Percentiles rank a stretch among this genome's conserved stretches.
phyloP scores from a whole-genome alignment of 257 asterid genomes.

The Craterostigma plantagineum region DNA sequence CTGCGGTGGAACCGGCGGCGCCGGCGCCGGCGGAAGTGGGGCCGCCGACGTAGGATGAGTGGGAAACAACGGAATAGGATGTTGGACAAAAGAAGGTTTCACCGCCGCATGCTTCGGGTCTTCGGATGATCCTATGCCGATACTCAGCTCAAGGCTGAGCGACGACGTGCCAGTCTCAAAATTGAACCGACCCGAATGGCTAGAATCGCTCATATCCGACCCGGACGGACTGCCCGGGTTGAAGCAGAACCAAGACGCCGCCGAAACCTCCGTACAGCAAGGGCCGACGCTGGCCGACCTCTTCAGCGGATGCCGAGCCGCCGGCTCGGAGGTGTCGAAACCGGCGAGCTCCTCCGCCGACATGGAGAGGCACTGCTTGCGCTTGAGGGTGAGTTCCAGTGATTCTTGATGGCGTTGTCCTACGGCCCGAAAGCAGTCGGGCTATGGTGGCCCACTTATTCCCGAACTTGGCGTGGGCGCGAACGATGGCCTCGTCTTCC shows the following conservation, averaged over 20 bases:
- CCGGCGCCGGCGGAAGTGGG: background rate
- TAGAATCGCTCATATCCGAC: slow-evolving; percentile 40
- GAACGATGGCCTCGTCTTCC: slow-evolving; percentile 16
- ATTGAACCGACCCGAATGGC: slow-evolving; percentile 22
- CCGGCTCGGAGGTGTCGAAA: background rate
- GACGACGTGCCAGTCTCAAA: slow-evolving; percentile 32
- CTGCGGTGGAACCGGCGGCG: background rate
- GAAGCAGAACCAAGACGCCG: slow-evolving; percentile 14
- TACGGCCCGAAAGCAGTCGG: slow-evolving; percentile 15
- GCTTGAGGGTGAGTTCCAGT: slow-evolving; percentile 20
- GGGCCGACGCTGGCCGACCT: slow-evolving; percentile 7
- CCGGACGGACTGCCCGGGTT: slow-evolving; percentile 49
- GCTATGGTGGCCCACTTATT: slow-evolving; percentile 24
- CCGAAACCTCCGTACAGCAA: background rate
- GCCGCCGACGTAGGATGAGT: background rate
- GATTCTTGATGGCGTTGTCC: slow-evolving; percentile 21
- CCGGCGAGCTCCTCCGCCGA: slow-evolving; percentile 9
- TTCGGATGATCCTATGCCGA: slow-evolving; percentile 7
- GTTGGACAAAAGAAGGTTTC: no score
- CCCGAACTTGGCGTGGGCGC: slow-evolving; percentile 17
- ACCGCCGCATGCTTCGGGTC: no score
- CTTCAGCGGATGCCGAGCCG: slow-evolving; percentile 9
- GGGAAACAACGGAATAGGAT: background rate
- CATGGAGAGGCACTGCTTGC: slow-evolving; percentile 5
- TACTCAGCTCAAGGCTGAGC: slow-evolving; percentile 35